Conservation (phyloP, 345 rosid genomes). For the Brassica cretica region DNA sequence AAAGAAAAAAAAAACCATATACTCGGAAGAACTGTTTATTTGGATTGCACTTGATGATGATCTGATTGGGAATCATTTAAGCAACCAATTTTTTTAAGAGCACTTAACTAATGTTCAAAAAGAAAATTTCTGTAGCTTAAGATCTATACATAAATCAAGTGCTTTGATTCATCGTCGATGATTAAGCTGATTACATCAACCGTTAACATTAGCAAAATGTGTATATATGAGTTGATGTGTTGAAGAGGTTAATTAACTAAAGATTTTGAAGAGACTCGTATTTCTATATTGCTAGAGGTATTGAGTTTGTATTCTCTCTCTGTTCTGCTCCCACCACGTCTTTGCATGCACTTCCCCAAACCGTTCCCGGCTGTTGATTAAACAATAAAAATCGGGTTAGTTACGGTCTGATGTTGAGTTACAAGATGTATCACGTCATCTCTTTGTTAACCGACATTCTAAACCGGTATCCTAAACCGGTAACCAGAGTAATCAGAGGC, state of each 20-base stretch:
- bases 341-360: conserved; percentile 95
- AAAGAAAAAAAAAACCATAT: too few species aligned
- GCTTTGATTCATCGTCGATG: too few species aligned
- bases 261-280: conserved; percentile 31
- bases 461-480: not conserved
- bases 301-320: conserved; percentile 93
- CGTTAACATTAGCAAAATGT: conserved; percentile 3
- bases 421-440: too few species aligned
- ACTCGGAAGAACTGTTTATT: too few species aligned
- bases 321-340: conserved; percentile 97
- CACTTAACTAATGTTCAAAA: too few species aligned
- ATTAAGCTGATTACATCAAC: too few species aligned
- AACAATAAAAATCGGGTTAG: not conserved
- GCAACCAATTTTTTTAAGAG: too few species aligned
- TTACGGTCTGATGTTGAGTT: not conserved
- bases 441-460: too few species aligned
- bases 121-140: too few species aligned
- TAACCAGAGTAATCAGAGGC: not conserved
- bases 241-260: conserved; percentile 17
- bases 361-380: conserved; percentile 69
- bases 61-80: too few species aligned
- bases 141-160: too few species aligned
- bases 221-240: conserved; percentile 23
- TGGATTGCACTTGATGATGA: too few species aligned
- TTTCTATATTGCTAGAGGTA: conserved; percentile 51